Evolutionary conservation across 2,329 filamentous ascomycete genomes (phyloP), one percentile per base, ranked within the genome.

Genomic region (Byssothecium circinans): DNA sequence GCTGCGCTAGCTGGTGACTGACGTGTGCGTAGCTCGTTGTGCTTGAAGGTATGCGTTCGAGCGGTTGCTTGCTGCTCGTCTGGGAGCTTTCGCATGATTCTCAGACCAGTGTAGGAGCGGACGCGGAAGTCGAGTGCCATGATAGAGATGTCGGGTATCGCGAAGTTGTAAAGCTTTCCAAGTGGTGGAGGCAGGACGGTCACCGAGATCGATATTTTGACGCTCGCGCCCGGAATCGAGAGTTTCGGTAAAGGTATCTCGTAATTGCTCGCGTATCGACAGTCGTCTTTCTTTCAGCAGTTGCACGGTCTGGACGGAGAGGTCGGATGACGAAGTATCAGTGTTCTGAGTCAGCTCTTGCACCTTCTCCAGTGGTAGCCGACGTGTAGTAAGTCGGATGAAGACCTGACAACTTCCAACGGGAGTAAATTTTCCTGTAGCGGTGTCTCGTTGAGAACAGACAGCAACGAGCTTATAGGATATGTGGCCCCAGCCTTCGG

Each of bases 151-250:
- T 56, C 49, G 15, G 53, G 56, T 8, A 58, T 18, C 10, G 53
- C 45, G 42, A 58, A 58, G 22, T 52, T 56, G 53, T 58, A 58
- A 4, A 45, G 23, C 18, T 49, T 46, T 1, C 50, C 53, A 4
- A 14, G 19, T 0, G 43, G 32, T 18, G 53, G 56, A 1, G 55
- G 48, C 7, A 47, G 42, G 4, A 58, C 32, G 4, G 33, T 14
- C 6, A 58, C n/a, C 8, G 41, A 34, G 10, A 54, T 41, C 2
- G 17, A 18, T 19, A 53, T 18, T 10, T 45, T 33, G 34, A 54
- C 10, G 14, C 44, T 32, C 10, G 46, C 43, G 15, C 56, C 53
- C 10, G 56, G 49, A 7, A 42, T 36, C 12, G 46, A 37, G 14
- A 53, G 25, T 14, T 42, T 46, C 3, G 56, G 50, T 11, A 39